A percentile compares a stretch with the other conserved stretches of the same genome.
phyloP scores from a whole-genome alignment of 2,329 filamentous ascomycete genomes.

The Claviceps capensis region DNA sequence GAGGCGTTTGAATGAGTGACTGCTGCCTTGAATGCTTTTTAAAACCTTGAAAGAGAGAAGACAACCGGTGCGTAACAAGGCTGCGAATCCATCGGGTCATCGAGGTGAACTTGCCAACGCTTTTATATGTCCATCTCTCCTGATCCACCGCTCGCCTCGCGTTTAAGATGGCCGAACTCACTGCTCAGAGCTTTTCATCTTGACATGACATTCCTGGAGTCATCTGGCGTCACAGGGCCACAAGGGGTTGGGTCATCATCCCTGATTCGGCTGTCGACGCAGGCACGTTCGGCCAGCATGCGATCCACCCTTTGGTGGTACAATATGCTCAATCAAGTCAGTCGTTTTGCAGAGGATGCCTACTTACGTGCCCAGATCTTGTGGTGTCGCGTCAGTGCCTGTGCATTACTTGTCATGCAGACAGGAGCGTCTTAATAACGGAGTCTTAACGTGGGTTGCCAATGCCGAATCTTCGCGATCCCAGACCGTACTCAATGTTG shows the following conservation, averaged over 20 bases:
- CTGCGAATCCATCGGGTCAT: not conserved
- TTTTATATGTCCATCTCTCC: not conserved
- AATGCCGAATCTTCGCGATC: too few species aligned
- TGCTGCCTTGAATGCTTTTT: not conserved
- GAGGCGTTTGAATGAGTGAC: not conserved
- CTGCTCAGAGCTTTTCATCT: too few species aligned
- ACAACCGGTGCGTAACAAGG: not conserved
- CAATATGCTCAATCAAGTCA: not conserved
- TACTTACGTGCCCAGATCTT: too few species aligned
- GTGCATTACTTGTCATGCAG: too few species aligned
- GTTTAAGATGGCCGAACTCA: not conserved
- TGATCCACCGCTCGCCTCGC: not conserved
- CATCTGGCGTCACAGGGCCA: not conserved
- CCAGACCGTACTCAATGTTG: too few species aligned
- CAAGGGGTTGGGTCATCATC: not conserved
- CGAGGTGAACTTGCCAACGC: not conserved
- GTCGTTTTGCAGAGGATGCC: too few species aligned
- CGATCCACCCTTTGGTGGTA: not conserved
- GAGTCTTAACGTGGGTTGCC: too few species aligned
- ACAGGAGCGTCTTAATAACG: too few species aligned
- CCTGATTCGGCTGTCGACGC: not conserved
- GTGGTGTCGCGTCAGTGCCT: too few species aligned
- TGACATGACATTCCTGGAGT: too few species aligned
- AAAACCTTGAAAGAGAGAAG: not conserved
- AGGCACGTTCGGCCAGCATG: not conserved